Base-by-base conservation (phyloP, 805 yeast species). In the Wickerhamomyces sydowiorum region DNA sequence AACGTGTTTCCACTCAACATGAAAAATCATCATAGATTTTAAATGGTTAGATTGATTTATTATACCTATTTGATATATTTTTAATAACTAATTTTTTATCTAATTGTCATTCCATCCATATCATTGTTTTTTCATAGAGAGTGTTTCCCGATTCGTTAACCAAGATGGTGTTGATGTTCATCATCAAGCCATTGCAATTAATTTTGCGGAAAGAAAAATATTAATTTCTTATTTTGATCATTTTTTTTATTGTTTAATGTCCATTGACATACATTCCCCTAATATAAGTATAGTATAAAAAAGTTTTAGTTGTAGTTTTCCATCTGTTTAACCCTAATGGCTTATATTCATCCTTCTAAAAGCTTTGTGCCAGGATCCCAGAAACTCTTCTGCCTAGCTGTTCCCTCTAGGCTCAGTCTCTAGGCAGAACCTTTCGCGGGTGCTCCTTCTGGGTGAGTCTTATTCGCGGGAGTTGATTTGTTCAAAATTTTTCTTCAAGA, bases 1-100 rank as follows among this genome's bases (percentile, higher is more conserved):
- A 79, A 75, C 80, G 91, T 78, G 91, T 84, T 51, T 84, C 90
- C 56, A 84, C 91, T 70, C 89, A 82, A 72, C 91, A 84, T 72
- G 91, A 84, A 73, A 82, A 82, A 72, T 80, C 86, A 46, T 62
- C 80, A 65, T 82, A 80, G 65, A 44, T 20, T 29, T 22, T 15
- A 24, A 37, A 17, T 29, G 21, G 21, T 28, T 28, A 23, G 22
- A 17, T 29, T 23, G 21, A 14, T 22, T 34, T 38, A 19, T 31
- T 46, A 15, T 34, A 19, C 17, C n/a, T 20, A 29, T 25, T n/a
- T 35, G 20, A 23, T 35, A 22, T 21, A 18, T 17, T 22, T 37
- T 31, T 30, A 38, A 30, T 38, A 30, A 13, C 36, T 30, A 20
- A 24, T 30, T 23, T 22, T 23, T 35, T 15, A 6, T 35, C 14